Conservation (phyloP, 2,329 filamentous ascomycete species). For the Samsoniella hepiali region DNA sequence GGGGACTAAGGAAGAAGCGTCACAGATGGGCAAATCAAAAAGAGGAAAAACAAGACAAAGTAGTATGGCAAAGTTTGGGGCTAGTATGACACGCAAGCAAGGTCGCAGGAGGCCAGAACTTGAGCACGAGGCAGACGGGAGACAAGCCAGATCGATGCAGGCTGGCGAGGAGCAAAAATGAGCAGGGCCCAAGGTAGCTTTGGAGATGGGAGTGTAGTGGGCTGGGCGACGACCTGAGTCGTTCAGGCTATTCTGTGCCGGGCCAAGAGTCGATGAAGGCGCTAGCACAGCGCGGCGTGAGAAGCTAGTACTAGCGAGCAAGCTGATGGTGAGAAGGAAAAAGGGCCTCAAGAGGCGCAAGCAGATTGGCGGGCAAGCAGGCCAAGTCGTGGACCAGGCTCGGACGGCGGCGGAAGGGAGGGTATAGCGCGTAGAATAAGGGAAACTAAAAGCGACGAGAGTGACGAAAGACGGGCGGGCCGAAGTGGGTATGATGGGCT, state of each 20-base stretch:
- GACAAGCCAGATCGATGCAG: not conserved
- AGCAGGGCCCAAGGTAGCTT: not conserved
- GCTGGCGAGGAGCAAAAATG: not conserved
- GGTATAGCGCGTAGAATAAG: not conserved
- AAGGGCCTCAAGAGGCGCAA: not conserved
- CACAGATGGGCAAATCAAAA: not conserved
- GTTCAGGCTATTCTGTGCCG: slow-evolving; percentile 1
- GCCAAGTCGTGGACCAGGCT: not conserved
- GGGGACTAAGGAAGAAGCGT: not conserved
- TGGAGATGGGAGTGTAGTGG: not conserved
- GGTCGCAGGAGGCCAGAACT: not conserved
- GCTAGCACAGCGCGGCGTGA: slow-evolving; percentile 3
- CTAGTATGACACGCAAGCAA: slow-evolving; percentile 11
- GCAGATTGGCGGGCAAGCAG: not conserved
- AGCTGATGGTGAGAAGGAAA: not conserved
- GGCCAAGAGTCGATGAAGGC: slow-evolving; percentile 1
- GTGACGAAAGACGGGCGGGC: slow-evolving; percentile 15
- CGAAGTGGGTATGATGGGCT: slow-evolving; percentile 14
- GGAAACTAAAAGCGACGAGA: not conserved
- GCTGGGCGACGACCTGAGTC: not conserved
- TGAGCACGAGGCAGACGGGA: not conserved
- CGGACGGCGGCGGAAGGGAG: not conserved
- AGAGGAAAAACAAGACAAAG: not conserved
- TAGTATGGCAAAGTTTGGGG: slow-evolving; percentile 4
- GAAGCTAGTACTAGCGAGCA: slow-evolving; percentile 7